Evolutionary conservation across 2,329 filamentous ascomycete species (phyloP), one percentile per base, ranked within the genome.

Genomic region (Dothideomycetes sp.): DNA sequence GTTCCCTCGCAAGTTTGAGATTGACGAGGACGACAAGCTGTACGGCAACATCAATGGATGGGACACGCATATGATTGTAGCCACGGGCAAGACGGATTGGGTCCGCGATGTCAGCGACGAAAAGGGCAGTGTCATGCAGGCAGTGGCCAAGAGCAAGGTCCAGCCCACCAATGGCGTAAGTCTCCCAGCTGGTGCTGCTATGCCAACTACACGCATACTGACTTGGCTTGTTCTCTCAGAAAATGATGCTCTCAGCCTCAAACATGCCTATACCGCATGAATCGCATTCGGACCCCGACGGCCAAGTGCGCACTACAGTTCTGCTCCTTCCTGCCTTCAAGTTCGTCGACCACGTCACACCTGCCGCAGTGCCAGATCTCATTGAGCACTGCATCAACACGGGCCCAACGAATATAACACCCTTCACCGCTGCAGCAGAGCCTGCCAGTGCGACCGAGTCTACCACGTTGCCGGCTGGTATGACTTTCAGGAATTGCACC

Each of bases 31-130:
- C 5, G 86, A 94, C 57, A 68, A 79, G 52, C 65, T 98, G 34
- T 96, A 93, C 57, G 91, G 89, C 1, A 71, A 83, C 45, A 75
- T 95, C 47, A 84, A 86, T 55, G 85, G 79, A 24, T 96, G 86
- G 83, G 80, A 77, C 54, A 91, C 87, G 15, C 91, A 98, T 63
- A 59, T 94, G 47, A 68, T 98, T 22, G 86, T 96, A 12, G 91
- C 86, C 17, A 98, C 91, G n/a, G 85, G 87, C 46, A 94, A 95
- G 74, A 74, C 80, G 18, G 91, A 98, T 63, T 98, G 91, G 91
- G 82, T 89, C 56, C 68, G 84, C 45, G 82, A 94, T 65, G 84
- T 94, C 32, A 78, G 76, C 43, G 84, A 96, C 56, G 91, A 96
- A 68, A 80, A 84, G 51, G 73, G 69, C 33, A 74, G 68, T 43